Evolutionary conservation across 2,329 filamentous ascomycete species (phyloP).

Genomic region (Ophiostoma pallidulum): DNA sequence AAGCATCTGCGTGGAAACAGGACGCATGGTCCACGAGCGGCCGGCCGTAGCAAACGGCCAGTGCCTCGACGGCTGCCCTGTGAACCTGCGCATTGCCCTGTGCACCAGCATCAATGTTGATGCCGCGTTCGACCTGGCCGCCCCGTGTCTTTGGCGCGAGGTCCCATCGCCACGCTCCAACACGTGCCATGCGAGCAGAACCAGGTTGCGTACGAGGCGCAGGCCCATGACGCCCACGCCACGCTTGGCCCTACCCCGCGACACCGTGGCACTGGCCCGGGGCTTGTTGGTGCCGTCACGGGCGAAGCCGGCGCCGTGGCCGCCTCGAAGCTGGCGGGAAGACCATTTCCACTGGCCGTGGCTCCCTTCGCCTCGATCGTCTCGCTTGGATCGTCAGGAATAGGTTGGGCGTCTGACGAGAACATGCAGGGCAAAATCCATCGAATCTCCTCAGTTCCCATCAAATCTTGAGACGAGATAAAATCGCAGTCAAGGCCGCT

Average conservation of each 20-base stretch:
- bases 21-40: constrained; percentile 61
- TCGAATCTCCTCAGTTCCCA: no score
- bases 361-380: no score
- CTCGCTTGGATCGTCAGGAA: no score
- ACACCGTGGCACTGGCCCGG: constrained; percentile 81
- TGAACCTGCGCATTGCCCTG: constrained; percentile 41
- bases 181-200: constrained; percentile 62
- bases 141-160: not conserved
- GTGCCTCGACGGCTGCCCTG: constrained; percentile 53
- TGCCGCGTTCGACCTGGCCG: constrained; percentile 40
- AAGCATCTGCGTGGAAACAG: constrained; percentile 64
- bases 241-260: constrained; percentile 60
- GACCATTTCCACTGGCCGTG: no score
- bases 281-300: constrained; percentile 74
- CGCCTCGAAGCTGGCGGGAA: no score
- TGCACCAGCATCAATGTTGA: constrained; percentile 25
- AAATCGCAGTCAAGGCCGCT: no score
- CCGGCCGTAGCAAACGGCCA: constrained; percentile 60
- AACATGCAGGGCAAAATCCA: no score
- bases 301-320: constrained; percentile 78
- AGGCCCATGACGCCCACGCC: constrained; percentile 70
- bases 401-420: no score
- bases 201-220: constrained; percentile 66
- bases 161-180: constrained; percentile 54
- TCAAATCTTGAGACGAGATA: no score